Conservation (phyloP, 257 asterid species). For the Przewalskia tangutica region DNA sequence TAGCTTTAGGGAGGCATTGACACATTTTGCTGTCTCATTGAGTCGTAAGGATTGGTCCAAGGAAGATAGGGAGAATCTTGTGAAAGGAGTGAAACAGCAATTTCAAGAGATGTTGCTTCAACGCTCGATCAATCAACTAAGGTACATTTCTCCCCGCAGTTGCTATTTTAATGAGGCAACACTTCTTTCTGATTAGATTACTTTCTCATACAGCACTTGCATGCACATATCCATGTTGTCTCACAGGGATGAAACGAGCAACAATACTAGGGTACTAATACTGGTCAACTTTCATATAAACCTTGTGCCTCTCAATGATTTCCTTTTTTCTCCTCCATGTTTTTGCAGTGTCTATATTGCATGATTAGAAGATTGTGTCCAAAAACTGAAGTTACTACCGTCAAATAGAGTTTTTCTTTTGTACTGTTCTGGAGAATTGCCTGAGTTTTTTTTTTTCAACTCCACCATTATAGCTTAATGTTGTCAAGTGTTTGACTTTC, state of each 20-base stretch:
- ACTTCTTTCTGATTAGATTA: neutral
- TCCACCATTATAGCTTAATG: no score
- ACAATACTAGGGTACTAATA: neutral
- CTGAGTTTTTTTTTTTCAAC: no score
- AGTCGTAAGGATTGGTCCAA: conserved; percentile 61
- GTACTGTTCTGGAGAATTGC: no score
- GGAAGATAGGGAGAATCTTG: conserved; percentile 60
- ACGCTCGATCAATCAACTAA: conserved; percentile 45
- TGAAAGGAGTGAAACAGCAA: conserved; percentile 81
- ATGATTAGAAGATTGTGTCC: neutral
- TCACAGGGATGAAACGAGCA: neutral
- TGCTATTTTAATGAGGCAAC: neutral
- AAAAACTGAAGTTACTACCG: no score
- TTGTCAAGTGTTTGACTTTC: neutral
- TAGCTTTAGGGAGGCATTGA: conserved; percentile 43
- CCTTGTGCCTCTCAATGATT: neutral
- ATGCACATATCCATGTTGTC: neutral
- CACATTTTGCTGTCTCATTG: conserved; percentile 39
- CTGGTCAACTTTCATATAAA: neutral
- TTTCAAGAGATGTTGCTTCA: conserved; percentile 70
- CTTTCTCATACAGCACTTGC: neutral
- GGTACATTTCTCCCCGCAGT: conserved; percentile 27
- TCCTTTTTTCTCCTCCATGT: neutral
- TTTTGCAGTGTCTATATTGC: neutral
- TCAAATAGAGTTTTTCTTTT: no score